Percentiles rank a stretch among this genome's conserved stretches.
Evolutionary conservation across 2,329 filamentous ascomycete genomes (phyloP).

Genomic region (Talaromyces islandicus): DNA sequence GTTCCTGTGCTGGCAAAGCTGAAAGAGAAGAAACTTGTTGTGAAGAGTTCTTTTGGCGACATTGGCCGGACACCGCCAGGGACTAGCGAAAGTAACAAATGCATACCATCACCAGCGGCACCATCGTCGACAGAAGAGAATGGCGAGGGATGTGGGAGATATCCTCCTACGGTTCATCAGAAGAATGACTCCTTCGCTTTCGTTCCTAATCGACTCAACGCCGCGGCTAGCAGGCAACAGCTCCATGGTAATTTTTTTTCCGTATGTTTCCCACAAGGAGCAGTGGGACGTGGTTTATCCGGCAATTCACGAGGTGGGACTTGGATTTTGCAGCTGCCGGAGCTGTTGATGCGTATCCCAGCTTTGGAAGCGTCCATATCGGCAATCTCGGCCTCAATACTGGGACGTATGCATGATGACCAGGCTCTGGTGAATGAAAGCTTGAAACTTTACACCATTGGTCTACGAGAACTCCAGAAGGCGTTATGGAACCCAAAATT

Average conservation of each 20-base stretch:
- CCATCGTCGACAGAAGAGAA: background rate
- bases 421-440: conserved; percentile 18
- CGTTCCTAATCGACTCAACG: background rate
- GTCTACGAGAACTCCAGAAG: conserved; percentile 29
- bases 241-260: conserved; percentile 22
- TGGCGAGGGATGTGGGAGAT: background rate
- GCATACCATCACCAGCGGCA: background rate
- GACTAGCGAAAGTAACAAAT: background rate
- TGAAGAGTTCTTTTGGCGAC: conserved; percentile 6
- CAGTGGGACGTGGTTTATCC: background rate
- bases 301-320: conserved; percentile 4
- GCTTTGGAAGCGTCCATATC: conserved; percentile 24
- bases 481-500: conserved; percentile 25
- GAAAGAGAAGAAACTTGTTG: conserved; percentile 11
- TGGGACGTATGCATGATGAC: conserved; percentile 20
- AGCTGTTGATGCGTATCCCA: conserved; percentile 16
- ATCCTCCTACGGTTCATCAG: background rate
- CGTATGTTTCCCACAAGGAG: conserved; percentile 14
- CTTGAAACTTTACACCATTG: conserved; percentile 27
- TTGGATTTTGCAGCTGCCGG: conserved; percentile 25
- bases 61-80: background rate
- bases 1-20: conserved; percentile 18
- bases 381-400: conserved; percentile 21
- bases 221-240: conserved; percentile 18
- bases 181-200: background rate